phyloP scores from a whole-genome alignment of 129 eudicot genomes.

The Daucus carota region DH1_v3.0 NC_030382.2:44891001-44891500 shows the following conservation, averaged over 20 bases:
- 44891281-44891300: conserved; percentile 57
- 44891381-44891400: conserved; percentile 13
- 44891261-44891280: conserved; percentile 25
- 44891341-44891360: conserved; percentile 82
- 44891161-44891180: neutral
- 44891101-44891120: conserved; percentile 8
- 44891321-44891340: conserved; percentile 64
- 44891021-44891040: conserved; percentile 10
- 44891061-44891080: conserved; percentile 69
- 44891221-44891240: conserved; percentile 56
- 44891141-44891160: neutral
- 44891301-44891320: conserved; percentile 74
- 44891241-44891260: conserved; percentile 50
- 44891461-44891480: neutral
- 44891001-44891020: neutral
- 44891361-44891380: conserved; percentile 95
- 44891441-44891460: neutral
- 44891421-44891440: neutral
- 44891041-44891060: conserved; percentile 55
- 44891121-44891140: neutral
- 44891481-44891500: no score
- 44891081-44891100: conserved; percentile 74
- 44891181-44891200: conserved; percentile 72
- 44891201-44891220: conserved; percentile 57
- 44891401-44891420: neutral